Base-by-base conservation (phyloP, 108 stramenopile species). In the Conticribra weissflogii region DNA sequence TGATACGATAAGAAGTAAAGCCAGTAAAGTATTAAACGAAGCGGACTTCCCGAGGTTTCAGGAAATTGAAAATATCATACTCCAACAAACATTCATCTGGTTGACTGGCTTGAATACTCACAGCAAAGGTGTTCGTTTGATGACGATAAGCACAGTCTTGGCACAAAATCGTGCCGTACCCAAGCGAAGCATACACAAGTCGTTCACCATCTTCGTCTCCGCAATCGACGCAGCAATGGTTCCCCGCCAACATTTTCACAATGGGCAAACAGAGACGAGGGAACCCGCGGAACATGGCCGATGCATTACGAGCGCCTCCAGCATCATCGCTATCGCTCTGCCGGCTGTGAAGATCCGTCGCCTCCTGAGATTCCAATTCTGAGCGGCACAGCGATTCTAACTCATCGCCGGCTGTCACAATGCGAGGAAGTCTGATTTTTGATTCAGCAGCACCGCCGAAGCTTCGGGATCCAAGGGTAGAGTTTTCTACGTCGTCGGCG, bases 181-280 rank as follows among this genome's bases (percentile, higher is more conserved):
- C 67, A 34, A 76, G 24, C 1, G 58, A 59, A 22, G 59, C 74
- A 56, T 51, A 76, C 36, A 31, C 29, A 31, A 68, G 41, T 28
- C 9, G 7, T 0, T 62, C 60, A 9, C 32, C 36, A 45, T 44
- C 28, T 14, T 68, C 60, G 25, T 63, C 59, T 0, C 74, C 74
- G 21, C 74, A 76, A 44, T 76, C 74, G 9, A 76, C 74, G 28
- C 74, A 76, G 52, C 74, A 76, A 9, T 57, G 52, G 36, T 76
- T 76, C 21, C 74, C 74, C 15, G 74, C 32, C 50, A 76, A 56
- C 7, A 68, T 22, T 36, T 45, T 54, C 15, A 62, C 66, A 30
- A 75, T 54, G 24, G 66, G 59, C 4, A 75, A 32, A 28, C 54
- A 51, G 3, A 21, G 41, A 3, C 17, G 41, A 2, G 74, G 74